These are phyloP conservation scores for Cicer cuneatum DNA, from an alignment of 306 rosid species.

Conservation along the genomic window DNA sequence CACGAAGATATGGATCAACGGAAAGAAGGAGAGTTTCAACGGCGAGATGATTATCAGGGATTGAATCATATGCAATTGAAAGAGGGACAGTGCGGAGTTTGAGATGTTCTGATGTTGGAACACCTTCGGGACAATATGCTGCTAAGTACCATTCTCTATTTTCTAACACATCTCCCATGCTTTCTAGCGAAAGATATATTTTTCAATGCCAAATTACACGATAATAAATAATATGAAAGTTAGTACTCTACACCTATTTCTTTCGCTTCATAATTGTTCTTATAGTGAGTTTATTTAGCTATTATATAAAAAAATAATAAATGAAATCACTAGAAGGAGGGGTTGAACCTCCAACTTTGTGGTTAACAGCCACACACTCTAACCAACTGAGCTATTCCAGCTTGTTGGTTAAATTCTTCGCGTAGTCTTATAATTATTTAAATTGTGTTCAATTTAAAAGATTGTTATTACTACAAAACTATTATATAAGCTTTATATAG, in stretches of 20 bases:
- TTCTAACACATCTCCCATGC: constrained; percentile 43
- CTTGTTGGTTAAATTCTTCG: too few relatives aligned
- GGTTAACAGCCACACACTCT: constrained; percentile 59
- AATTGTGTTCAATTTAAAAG: too few relatives aligned
- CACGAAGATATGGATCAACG: constrained; percentile 62
- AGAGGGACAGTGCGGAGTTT: constrained; percentile 51
- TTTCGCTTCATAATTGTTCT: too few relatives aligned
- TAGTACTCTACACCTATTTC: too few relatives aligned
- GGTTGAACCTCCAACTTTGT: constrained; percentile 55
- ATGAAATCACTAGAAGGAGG: constrained; percentile 51
- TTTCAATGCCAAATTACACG: too few relatives aligned
- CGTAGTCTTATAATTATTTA: fast-evolving
- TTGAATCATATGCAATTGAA: constrained; percentile 47
- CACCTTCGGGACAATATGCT: constrained; percentile 54
- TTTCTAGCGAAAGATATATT: too few relatives aligned
- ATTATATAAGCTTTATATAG: too few relatives aligned
- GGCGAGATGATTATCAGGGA: constrained; percentile 54
- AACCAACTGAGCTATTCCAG: constrained; percentile 53
- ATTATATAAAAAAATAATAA: too few relatives aligned
- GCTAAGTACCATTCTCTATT: constrained; percentile 70
- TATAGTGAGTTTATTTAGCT: too few relatives aligned
- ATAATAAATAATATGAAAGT: too few relatives aligned
- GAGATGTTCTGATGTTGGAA: constrained; percentile 61
- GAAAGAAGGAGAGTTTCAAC: constrained; percentile 55
- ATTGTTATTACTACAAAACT: too few relatives aligned